Percentiles rank a stretch among this genome's conserved stretches.
These are phyloP conservation scores for Porphyrellus cyaneotinctus DNA, from an alignment of 768 basidiomycete species.

Conservation along the genomic window DNA sequence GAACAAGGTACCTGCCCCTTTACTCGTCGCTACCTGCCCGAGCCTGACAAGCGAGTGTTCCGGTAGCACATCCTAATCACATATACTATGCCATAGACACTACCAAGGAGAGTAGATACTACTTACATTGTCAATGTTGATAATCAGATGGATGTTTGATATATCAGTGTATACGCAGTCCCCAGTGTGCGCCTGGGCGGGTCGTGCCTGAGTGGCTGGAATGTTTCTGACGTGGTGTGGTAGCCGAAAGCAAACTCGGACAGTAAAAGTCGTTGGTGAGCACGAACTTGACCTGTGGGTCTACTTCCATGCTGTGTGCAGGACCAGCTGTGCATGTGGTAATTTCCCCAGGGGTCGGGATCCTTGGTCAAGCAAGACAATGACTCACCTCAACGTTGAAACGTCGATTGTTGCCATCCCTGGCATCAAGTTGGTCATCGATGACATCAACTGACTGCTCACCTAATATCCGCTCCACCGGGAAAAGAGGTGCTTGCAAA, in stretches of 20 bases:
- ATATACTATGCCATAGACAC: background rate
- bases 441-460: background rate
- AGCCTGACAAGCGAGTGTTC: slow-evolving; percentile 2
- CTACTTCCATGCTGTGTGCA: background rate
- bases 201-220: background rate
- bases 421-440: background rate
- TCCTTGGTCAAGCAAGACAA: background rate
- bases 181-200: background rate
- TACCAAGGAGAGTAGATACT: background rate
- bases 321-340: background rate
- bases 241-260: background rate
- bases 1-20: background rate
- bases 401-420: background rate
- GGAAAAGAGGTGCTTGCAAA: background rate
- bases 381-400: slow-evolving; percentile 9
- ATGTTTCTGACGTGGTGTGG: background rate
- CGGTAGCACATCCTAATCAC: background rate
- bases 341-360: background rate
- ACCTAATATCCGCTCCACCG: slow-evolving; percentile 6
- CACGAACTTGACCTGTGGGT: background rate
- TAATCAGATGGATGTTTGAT: background rate
- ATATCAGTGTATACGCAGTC: background rate
- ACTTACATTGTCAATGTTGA: background rate
- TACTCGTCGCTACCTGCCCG: background rate
- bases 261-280: background rate